These are phyloP conservation scores for Zangia roseola DNA, from an alignment of 768 basidiomycete genomes.

Conservation along the genomic window DNA sequence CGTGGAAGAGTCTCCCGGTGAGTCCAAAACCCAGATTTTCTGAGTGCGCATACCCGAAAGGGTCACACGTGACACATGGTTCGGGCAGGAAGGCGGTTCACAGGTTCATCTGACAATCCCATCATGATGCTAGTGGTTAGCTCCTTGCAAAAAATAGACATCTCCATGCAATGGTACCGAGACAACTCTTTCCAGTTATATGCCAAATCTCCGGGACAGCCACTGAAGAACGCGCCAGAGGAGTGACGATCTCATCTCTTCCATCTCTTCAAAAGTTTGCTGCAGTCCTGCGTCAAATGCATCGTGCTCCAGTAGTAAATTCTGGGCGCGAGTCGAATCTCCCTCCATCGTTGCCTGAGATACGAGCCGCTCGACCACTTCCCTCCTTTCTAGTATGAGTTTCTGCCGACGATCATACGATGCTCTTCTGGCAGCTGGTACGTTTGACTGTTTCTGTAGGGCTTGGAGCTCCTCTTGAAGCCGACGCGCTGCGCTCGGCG, in stretches of 20 bases:
- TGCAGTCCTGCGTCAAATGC: neutral
- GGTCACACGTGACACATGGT: too few species aligned
- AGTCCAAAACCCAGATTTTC: too few species aligned
- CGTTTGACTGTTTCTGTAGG: neutral
- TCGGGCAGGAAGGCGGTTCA: too few species aligned
- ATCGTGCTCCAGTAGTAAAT: slow-evolving; percentile 3
- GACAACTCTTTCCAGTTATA: too few species aligned
- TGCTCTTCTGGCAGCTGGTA: neutral
- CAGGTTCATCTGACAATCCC: too few species aligned
- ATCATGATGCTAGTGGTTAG: too few species aligned
- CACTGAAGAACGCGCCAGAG: slow-evolving; percentile 1
- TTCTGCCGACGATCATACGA: neutral
- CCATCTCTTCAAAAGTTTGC: neutral
- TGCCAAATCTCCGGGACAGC: neutral
- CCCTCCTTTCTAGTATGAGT: slow-evolving; percentile 1
- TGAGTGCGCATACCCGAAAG: too few species aligned
- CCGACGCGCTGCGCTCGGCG: neutral
- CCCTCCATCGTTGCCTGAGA: neutral
- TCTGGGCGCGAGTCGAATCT: neutral
- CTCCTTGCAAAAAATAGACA: too few species aligned
- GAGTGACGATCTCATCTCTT: neutral
- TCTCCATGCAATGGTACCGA: too few species aligned
- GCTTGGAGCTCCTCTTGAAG: slow-evolving; percentile 3
- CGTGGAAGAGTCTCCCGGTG: too few species aligned
- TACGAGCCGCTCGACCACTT: neutral